Base-by-base conservation (phyloP, 345 rosid species). In the Diplotaxis tenuifolia region DNA sequence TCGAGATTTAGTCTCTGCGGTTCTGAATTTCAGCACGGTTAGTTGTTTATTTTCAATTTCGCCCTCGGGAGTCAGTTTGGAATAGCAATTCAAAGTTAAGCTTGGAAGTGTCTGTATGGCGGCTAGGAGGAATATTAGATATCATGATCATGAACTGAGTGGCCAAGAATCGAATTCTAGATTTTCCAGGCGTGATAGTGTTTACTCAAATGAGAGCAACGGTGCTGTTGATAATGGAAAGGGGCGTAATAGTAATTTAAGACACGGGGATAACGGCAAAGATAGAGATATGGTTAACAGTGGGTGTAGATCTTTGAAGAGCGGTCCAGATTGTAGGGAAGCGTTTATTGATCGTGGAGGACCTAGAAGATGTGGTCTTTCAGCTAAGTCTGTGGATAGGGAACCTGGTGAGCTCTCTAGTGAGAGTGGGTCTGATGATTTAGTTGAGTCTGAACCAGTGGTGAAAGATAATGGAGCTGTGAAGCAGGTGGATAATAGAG, bases 361-460 rank as follows among this genome's bases (percentile, higher is more conserved):
- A 29, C 87, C 86, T 2, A 78, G 70, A 70, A 75, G 68, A 67
- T 65, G 79, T 32, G 83, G 75, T 21, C 47, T 83, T 49, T 70
- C 84, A 7, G 82, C 36, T 70, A 86, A 74, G 84, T 71, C 81
- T 9, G 65, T 80, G 36, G 98, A 96, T 78, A 92, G 78, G 85
- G 99, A 96, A 83, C 98, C 99, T 4, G 99, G 99, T 66, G 99
- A 96, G 81, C 80, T 96, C 81, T 96, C 99, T 15, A 96, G 99
- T 75, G 99, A 96, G 83, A 95, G 97, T 79, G 98, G 95, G 29
- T 91, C 96, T 28, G 98, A 91, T 62, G 97, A 89, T 57, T 89
- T 84, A 3, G 63, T 75, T 2, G 91, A 89, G 73, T 84, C 86
- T 49, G 88, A 77, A 34, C 57, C 75, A 4, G 57, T 72, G 73